Evolutionary conservation across 1,284 basidiomycete species (phyloP).

Genomic region (Rhodotorula sp.): DNA sequence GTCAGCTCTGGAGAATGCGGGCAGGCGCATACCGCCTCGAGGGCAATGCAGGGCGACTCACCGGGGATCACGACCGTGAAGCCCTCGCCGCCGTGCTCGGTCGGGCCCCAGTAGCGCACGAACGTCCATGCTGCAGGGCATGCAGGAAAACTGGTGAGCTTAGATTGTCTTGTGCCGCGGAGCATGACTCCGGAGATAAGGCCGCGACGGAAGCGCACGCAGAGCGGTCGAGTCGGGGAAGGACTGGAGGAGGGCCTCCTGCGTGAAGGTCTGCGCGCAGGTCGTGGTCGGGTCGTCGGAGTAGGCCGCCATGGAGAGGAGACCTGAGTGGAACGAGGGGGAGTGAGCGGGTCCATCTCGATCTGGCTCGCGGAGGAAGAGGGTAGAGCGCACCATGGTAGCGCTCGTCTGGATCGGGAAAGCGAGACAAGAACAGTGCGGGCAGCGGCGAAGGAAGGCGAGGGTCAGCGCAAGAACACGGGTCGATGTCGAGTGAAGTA

Average conservation of each 20-base stretch:
- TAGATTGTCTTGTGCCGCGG: no score
- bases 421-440: background rate
- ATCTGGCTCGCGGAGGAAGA: background rate
- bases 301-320: constrained; percentile 44
- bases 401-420: background rate
- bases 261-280: constrained; percentile 41
- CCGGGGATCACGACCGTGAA: constrained; percentile 42
- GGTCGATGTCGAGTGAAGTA: background rate
- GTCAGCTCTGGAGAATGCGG: background rate
- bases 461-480: background rate
- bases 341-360: background rate
- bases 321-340: constrained; percentile 1
- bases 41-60: background rate
- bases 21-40: background rate
- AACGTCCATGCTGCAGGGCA: constrained; percentile 36
- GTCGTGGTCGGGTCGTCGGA: constrained; percentile 31
- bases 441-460: no score
- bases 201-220: background rate
- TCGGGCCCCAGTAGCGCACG: constrained; percentile 40
- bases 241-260: constrained; percentile 13
- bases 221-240: constrained; percentile 39
- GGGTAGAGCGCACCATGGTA: background rate
- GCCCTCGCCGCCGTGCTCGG: constrained; percentile 36
- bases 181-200: no score
- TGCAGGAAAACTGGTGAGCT: no score